These are phyloP conservation scores for Fusarium secorum DNA, from an alignment of 2,329 filamentous ascomycete species.

Conservation along the genomic window DNA sequence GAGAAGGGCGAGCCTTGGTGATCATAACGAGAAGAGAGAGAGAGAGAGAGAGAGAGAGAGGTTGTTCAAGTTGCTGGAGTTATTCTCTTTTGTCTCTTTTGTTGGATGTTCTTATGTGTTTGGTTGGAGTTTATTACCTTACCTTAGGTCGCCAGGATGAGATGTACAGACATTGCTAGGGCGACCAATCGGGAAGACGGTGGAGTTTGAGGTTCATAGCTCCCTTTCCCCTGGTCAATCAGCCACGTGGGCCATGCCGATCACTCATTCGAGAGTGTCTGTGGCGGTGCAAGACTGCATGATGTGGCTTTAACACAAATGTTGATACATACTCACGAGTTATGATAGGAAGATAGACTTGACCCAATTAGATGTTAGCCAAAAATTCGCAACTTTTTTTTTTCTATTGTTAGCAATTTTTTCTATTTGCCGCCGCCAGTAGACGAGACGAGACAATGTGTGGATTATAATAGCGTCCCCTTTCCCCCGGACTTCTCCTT, in stretches of 20 bases:
- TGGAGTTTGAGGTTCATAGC: slow-evolving; percentile 13
- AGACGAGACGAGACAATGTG: slow-evolving; percentile 7
- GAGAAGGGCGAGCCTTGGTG: not conserved
- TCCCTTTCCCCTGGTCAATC: slow-evolving; percentile 7
- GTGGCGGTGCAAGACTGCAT: slow-evolving; percentile 13
- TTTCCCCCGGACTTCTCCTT: slow-evolving; percentile 17
- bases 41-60: too few relatives aligned
- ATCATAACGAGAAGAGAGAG: not conserved
- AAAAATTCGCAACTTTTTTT: slow-evolving; percentile 10
- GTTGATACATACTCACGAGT: not conserved
- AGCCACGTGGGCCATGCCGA: slow-evolving; percentile 33
- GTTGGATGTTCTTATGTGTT: not conserved
- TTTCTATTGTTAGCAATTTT: slow-evolving; percentile 5
- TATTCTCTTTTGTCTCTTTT: not conserved
- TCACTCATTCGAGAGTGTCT: not conserved
- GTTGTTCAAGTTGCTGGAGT: not conserved
- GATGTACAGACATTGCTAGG: slow-evolving; percentile 2
- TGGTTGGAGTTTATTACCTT: not conserved
- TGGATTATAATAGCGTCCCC: slow-evolving; percentile 10
- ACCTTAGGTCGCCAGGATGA: not conserved
- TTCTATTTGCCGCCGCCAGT: slow-evolving; percentile 4
- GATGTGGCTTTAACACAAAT: slow-evolving; percentile 17
- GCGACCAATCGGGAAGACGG: slow-evolving; percentile 38
- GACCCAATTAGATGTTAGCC: slow-evolving; percentile 24
- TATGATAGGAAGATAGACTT: slow-evolving; percentile 5